A percentile compares a stretch with the other conserved stretches of the same genome.
phyloP scores from a whole-genome alignment of 306 rosid species.

The Purshia tridentata region DNA sequence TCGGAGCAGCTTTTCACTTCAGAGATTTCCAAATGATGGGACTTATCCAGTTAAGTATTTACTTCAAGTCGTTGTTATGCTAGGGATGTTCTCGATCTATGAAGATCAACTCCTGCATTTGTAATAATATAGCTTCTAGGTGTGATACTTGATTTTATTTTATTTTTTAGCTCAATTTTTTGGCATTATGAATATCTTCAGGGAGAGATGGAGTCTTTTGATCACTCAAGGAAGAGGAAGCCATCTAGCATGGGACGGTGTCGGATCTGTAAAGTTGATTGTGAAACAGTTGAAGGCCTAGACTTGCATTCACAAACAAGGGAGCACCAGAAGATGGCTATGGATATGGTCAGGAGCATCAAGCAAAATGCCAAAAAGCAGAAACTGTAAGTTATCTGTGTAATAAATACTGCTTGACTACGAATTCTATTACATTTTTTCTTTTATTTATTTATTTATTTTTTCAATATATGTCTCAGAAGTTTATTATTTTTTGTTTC shows the following conservation, averaged over 20 bases:
- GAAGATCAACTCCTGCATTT: neutral
- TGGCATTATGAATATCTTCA: slow-evolving; percentile 37
- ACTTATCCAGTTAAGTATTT: slow-evolving; percentile 67
- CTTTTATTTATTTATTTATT: neutral
- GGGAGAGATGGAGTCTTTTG: slow-evolving; percentile 76
- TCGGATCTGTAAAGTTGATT: slow-evolving; percentile 92
- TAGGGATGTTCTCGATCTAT: neutral
- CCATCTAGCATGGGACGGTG: slow-evolving; percentile 89
- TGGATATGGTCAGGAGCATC: slow-evolving; percentile 88
- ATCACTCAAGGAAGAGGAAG: slow-evolving; percentile 71
- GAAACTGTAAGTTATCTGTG: slow-evolving; percentile 53
- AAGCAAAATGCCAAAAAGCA: slow-evolving; percentile 85
- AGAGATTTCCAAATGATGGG: slow-evolving; percentile 70
- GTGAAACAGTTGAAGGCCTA: slow-evolving; percentile 95
- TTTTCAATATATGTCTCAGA: neutral
- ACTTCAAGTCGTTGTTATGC: neutral
- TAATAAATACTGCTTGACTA: slow-evolving; percentile 14
- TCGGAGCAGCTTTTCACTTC: slow-evolving; percentile 82
- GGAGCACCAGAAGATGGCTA: slow-evolving; percentile 92
- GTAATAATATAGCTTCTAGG: slow-evolving; percentile 5
- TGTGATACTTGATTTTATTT: slow-evolving; percentile 1
- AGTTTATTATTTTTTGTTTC: slow-evolving; percentile 11
- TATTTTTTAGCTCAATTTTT: neutral
- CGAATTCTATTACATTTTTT: slow-evolving; percentile 1
- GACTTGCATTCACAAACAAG: slow-evolving; percentile 92